Percentiles rank a stretch among this genome's conserved stretches.
These are phyloP conservation scores for Candida sanyaensis DNA, from an alignment of 1,139 yeast species.

Conservation along the genomic window DNA sequence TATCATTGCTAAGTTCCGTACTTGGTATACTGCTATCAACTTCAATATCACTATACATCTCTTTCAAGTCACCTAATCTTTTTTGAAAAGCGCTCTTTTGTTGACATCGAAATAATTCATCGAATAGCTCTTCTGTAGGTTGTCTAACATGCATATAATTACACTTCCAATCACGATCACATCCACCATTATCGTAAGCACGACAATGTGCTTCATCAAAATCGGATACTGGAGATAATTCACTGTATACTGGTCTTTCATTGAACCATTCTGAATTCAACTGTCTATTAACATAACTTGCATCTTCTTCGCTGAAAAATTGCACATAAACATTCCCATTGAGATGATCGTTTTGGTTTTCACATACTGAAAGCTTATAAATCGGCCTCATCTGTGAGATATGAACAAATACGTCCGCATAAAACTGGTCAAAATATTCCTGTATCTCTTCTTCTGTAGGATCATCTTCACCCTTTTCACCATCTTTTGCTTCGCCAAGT, in stretches of 20 bases:
- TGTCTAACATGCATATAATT: slow-evolving; percentile 81
- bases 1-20: neutral
- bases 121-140: slow-evolving; percentile 36
- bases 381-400: slow-evolving; percentile 66
- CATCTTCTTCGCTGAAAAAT: slow-evolving; percentile 56
- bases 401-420: slow-evolving; percentile 72
- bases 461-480: slow-evolving; percentile 10
- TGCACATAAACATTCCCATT: slow-evolving; percentile 83
- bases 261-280: slow-evolving; percentile 84
- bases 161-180: slow-evolving; percentile 80
- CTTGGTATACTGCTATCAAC: neutral
- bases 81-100: too few species aligned
- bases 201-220: slow-evolving; percentile 75
- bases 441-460: slow-evolving; percentile 44
- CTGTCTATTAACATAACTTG: slow-evolving; percentile 57
- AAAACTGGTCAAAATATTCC: slow-evolving; percentile 62
- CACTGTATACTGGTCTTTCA: slow-evolving; percentile 78
- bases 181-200: slow-evolving; percentile 62
- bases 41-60: neutral
- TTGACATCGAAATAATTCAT: too few species aligned
- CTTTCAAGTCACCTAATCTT: too few species aligned
- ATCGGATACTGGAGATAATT: slow-evolving; percentile 73
- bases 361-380: slow-evolving; percentile 72
- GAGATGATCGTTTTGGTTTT: slow-evolving; percentile 75
- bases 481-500: slow-evolving; percentile 20